A percentile compares a stretch with the other conserved stretches of the same genome.
phyloP scores from a whole-genome alignment of 495 filamentous ascomycete species.

The Hypoxylon cercidicola region DNA sequence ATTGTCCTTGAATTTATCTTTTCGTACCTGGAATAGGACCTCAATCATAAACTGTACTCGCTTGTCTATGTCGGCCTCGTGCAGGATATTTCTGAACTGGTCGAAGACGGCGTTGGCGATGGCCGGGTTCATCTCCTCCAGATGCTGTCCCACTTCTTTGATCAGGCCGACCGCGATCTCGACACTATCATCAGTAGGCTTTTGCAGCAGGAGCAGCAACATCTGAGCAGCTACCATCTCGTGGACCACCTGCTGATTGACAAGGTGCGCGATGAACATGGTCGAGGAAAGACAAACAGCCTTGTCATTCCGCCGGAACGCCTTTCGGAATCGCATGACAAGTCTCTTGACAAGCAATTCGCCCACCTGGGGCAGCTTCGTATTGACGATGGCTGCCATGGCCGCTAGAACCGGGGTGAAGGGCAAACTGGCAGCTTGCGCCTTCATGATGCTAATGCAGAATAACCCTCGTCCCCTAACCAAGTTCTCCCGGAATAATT shows the following conservation, averaged over 20 bases:
- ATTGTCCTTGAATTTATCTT: slow-evolving; percentile 96
- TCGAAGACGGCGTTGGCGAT: slow-evolving; percentile 93
- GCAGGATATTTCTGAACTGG: slow-evolving; percentile 92
- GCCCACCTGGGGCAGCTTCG: slow-evolving; percentile 93
- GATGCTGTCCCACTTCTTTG: slow-evolving; percentile 88
- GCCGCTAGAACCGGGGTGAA: slow-evolving; percentile 96
- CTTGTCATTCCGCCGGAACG: slow-evolving; percentile 97
- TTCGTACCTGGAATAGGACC: slow-evolving; percentile 94
- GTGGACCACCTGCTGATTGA: slow-evolving; percentile 94
- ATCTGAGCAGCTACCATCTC: slow-evolving; percentile 94
- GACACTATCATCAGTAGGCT: slow-evolving; percentile 96
- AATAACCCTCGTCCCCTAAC: slow-evolving; percentile 91
- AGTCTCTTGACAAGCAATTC: slow-evolving; percentile 88
- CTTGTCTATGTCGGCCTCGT: slow-evolving; percentile 96
- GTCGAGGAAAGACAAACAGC: slow-evolving; percentile 89
- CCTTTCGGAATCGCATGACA: slow-evolving; percentile 92
- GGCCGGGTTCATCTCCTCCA: slow-evolving; percentile 90
- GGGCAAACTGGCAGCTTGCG: slow-evolving; percentile 93
- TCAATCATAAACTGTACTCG: slow-evolving; percentile 99
- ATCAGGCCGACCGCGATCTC: slow-evolving; percentile 96
- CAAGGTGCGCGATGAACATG: slow-evolving; percentile 93
- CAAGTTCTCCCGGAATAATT: slow-evolving; percentile 94
- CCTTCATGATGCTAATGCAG: slow-evolving; percentile 96
- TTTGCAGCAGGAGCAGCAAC: slow-evolving; percentile 84
- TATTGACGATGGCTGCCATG: slow-evolving; percentile 96